These are phyloP conservation scores for Austroboletus niveus DNA, from an alignment of 1,284 basidiomycete genomes.

Conservation along the genomic window DNA sequence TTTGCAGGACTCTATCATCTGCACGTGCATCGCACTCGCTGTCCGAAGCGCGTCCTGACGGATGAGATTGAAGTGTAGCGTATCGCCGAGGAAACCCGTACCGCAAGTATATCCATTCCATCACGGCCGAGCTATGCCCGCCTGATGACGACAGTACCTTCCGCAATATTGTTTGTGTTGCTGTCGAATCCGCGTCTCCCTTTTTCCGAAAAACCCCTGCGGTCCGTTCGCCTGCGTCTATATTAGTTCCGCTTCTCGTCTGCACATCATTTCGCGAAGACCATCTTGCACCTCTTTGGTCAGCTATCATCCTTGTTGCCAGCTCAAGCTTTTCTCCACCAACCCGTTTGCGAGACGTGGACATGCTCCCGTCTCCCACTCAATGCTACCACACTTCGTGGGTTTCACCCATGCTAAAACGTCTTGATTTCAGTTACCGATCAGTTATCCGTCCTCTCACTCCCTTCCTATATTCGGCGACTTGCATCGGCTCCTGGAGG, in stretches of 20 bases:
- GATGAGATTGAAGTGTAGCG: conserved; percentile 17
- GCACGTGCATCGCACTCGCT: conserved; percentile 35
- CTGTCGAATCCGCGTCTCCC: conserved; percentile 13
- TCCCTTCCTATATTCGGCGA: conserved; percentile 15
- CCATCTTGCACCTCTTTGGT: conserved; percentile 1
- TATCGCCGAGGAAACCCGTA: conserved; percentile 23
- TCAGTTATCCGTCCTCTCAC: conserved; percentile 5
- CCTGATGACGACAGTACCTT: conserved; percentile 19
- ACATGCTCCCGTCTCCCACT: neutral
- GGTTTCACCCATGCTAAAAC: conserved; percentile 4
- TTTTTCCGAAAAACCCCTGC: conserved; percentile 13
- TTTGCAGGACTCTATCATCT: conserved; percentile 34
- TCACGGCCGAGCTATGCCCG: conserved; percentile 15
- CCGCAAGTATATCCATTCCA: conserved; percentile 24
- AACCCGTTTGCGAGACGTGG: conserved; percentile 1
- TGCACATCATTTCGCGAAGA: conserved; percentile 29
- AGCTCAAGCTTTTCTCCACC: conserved; percentile 7
- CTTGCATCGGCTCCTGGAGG: conserved; percentile 16
- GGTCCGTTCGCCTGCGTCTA: conserved; percentile 17
- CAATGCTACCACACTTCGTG: neutral
- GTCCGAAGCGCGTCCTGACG: conserved; percentile 29
- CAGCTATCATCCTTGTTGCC: conserved; percentile 12
- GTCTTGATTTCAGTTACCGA: conserved; percentile 2
- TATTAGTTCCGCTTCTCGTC: conserved; percentile 19
- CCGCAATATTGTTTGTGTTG: conserved; percentile 21